phyloP scores from a whole-genome alignment of 768 basidiomycete genomes.

The Calvatia gigantea region DNA sequence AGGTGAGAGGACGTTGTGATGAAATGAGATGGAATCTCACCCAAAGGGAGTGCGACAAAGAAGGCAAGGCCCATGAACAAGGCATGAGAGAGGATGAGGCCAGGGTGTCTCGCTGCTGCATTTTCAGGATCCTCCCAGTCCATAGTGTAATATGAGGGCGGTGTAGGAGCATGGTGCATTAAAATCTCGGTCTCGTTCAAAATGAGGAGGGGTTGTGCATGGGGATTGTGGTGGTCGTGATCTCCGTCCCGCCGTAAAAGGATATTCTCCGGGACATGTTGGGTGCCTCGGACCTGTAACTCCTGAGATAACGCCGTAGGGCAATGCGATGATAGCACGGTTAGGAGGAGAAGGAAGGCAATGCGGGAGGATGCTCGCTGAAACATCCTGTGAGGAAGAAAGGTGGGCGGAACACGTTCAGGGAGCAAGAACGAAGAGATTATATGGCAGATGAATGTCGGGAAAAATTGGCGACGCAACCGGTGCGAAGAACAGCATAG shows the following conservation, averaged over 20 bases:
- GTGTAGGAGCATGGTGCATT: conserved; percentile 62
- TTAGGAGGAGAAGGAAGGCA: conserved; percentile 12
- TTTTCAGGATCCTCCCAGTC: conserved; percentile 59
- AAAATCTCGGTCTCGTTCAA: conserved; percentile 79
- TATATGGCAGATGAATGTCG: not conserved
- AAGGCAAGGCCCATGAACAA: conserved; percentile 75
- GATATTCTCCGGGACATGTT: not conserved
- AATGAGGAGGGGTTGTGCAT: conserved; percentile 47
- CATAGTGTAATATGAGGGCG: conserved; percentile 79
- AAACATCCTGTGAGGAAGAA: conserved; percentile 15
- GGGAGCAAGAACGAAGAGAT: not conserved
- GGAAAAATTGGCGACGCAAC: not conserved
- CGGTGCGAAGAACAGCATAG: not conserved
- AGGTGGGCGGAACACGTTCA: not conserved
- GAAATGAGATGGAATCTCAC: conserved; percentile 38
- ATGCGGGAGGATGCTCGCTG: conserved; percentile 2
- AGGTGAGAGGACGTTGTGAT: conserved; percentile 4
- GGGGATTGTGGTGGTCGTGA: conserved; percentile 42
- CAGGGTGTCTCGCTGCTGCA: conserved; percentile 50
- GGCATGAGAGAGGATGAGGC: conserved; percentile 72
- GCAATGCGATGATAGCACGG: not conserved
- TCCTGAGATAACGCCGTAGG: conserved; percentile 5
- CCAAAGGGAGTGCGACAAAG: conserved; percentile 76
- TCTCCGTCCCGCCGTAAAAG: conserved; percentile 32
- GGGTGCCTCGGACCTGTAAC: not conserved